A percentile compares a stretch with the other conserved stretches of the same genome.
These are phyloP conservation scores for Pleurotus sapidus DNA, from an alignment of 768 basidiomycete species.

Conservation along the genomic window DNA sequence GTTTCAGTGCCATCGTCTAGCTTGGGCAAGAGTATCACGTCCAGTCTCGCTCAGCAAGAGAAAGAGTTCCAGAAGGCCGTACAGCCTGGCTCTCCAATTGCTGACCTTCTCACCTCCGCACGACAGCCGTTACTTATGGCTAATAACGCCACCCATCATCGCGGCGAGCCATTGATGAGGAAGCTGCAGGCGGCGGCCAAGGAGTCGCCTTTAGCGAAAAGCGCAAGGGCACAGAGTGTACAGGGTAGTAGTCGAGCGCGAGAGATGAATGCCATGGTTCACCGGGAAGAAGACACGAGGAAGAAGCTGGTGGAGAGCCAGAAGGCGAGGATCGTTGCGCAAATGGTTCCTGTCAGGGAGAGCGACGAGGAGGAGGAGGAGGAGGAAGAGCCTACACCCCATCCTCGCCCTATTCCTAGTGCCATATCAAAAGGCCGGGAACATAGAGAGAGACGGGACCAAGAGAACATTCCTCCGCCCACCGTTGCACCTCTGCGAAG, in stretches of 20 bases:
- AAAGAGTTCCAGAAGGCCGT: conserved; percentile 96
- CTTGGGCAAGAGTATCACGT: conserved; percentile 41
- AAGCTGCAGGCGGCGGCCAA: conserved; percentile 19
- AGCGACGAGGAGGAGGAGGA: conserved; percentile 33
- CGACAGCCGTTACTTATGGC: conserved; percentile 82
- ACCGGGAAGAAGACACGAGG: conserved; percentile 28
- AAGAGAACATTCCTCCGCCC: conserved; percentile 30
- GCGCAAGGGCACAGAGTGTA: conserved; percentile 1
- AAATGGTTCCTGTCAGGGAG: conserved; percentile 75
- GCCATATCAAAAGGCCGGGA: not conserved
- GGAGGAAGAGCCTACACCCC: conserved; percentile 23
- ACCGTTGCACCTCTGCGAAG: conserved; percentile 18
- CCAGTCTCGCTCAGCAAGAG: conserved; percentile 81
- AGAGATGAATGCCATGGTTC: conserved; percentile 23
- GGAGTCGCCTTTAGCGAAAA: conserved; percentile 10
- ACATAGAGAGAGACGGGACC: conserved; percentile 10
- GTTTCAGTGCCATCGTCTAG: conserved; percentile 7
- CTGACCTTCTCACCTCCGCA: conserved; percentile 85
- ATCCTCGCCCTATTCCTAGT: too few relatives aligned
- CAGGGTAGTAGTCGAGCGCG: conserved; percentile 24
- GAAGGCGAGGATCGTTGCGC: conserved; percentile 91
- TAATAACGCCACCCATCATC: conserved; percentile 24
- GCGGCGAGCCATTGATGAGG: conserved; percentile 28
- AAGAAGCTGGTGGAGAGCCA: conserved; percentile 85
- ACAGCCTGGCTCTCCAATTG: conserved; percentile 92